Conservation (phyloP, 2,329 filamentous ascomycete genomes). For the Epichloe typhina region DNA sequence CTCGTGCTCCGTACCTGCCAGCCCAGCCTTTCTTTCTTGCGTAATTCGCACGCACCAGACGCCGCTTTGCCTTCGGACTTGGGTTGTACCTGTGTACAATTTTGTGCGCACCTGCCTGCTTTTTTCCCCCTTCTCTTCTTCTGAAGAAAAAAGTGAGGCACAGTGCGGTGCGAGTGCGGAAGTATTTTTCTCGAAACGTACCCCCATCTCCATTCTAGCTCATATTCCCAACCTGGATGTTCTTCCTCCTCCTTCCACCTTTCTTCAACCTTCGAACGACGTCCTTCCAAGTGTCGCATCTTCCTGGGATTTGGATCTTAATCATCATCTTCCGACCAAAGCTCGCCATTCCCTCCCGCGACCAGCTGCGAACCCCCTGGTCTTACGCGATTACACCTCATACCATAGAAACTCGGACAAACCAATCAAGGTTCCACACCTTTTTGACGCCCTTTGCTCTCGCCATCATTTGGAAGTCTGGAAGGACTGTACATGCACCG, state of each 20-base stretch:
- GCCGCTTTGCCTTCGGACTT: background rate
- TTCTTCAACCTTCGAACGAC: background rate
- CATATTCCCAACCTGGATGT: background rate
- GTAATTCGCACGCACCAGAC: background rate
- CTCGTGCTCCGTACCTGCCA: background rate
- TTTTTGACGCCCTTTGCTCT: background rate
- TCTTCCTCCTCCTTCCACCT: background rate
- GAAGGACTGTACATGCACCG: background rate
- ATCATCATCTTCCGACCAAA: background rate
- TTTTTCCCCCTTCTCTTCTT: background rate
- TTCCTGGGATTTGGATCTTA: background rate
- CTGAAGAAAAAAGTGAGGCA: background rate
- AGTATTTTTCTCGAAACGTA: background rate
- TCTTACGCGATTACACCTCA: background rate
- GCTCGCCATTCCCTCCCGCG: background rate
- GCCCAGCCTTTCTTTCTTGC: background rate
- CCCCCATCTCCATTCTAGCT: background rate
- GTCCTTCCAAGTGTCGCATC: background rate
- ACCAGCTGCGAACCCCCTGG: background rate
- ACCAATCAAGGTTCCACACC: background rate
- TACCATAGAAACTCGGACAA: background rate
- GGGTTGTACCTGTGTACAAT: background rate
- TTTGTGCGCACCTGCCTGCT: background rate
- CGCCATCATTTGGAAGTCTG: background rate
- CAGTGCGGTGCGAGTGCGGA: background rate